Percentiles rank a stretch among this genome's conserved stretches.
These are phyloP conservation scores for Antrodiella citrinella DNA, from an alignment of 768 basidiomycete genomes.

Conservation along the genomic window DNA sequence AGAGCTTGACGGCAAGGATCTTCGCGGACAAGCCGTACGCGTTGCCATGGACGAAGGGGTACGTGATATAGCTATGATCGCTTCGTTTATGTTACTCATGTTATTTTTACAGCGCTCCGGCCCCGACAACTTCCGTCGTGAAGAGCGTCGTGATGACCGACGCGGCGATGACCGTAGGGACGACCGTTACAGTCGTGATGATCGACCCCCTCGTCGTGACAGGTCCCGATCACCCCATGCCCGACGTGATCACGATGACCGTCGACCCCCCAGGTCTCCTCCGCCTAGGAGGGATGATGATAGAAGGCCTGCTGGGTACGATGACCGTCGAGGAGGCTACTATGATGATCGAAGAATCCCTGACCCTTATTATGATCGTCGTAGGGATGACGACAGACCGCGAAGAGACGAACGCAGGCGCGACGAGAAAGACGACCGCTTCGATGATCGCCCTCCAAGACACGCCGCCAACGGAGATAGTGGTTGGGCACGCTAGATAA, in stretches of 20 bases:
- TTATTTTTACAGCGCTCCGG: slow-evolving; percentile 44
- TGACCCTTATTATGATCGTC: slow-evolving; percentile 83
- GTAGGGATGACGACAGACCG: slow-evolving; percentile 67
- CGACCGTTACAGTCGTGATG: slow-evolving; percentile 38
- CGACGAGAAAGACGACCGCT: slow-evolving; percentile 79
- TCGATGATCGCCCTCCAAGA: slow-evolving; percentile 67
- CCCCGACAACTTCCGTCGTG: slow-evolving; percentile 59
- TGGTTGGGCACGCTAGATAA: slow-evolving; percentile 22
- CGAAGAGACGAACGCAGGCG: slow-evolving; percentile 72
- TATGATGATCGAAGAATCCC: slow-evolving; percentile 77
- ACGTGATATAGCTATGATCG: background rate
- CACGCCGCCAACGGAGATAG: slow-evolving; percentile 64
- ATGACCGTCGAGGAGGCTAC: slow-evolving; percentile 76
- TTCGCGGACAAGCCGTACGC: slow-evolving; percentile 75
- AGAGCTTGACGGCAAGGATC: slow-evolving; percentile 78
- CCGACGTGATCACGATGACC: slow-evolving; percentile 64
- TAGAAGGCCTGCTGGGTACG: slow-evolving; percentile 87
- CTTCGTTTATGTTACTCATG: background rate
- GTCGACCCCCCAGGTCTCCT: slow-evolving; percentile 73
- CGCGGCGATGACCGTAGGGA: slow-evolving; percentile 29
- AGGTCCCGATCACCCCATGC: slow-evolving; percentile 72
- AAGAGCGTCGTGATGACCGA: slow-evolving; percentile 61
- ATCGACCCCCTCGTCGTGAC: too few relatives aligned
- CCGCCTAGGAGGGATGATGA: slow-evolving; percentile 77
- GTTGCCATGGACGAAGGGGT: slow-evolving; percentile 42